These are phyloP conservation scores for Candida germanica DNA, from an alignment of 805 yeast species.

Conservation along the genomic window DNA sequence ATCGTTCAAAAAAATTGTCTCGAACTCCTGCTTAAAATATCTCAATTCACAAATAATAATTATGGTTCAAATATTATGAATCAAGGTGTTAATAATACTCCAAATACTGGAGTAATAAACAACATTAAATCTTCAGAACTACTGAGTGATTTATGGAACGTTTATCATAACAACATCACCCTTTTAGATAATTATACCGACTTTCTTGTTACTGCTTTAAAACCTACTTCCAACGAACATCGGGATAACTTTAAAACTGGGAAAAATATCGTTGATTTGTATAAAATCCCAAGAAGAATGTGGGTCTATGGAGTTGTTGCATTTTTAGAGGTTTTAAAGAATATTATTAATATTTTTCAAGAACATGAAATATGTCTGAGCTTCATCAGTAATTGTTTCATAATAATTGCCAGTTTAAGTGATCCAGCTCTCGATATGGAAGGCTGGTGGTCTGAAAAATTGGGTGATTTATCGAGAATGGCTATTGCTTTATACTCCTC, in stretches of 20 bases:
- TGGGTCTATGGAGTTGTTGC: constrained; percentile 89
- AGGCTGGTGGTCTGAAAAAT: constrained; percentile 80
- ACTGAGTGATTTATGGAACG: constrained; percentile 63
- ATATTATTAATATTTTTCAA: constrained; percentile 66
- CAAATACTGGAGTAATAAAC: constrained; percentile 4
- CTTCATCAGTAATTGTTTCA: constrained; percentile 70
- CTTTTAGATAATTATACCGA: constrained; percentile 70
- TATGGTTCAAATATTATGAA: constrained; percentile 16
- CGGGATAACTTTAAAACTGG: constrained; percentile 60
- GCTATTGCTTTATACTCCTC: constrained; percentile 82
- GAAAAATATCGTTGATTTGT: constrained; percentile 69
- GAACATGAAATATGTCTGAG: constrained; percentile 79
- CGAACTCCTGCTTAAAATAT: constrained; percentile 52
- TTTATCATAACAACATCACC: constrained; percentile 64
- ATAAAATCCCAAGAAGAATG: constrained; percentile 73
- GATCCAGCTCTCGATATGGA: constrained; percentile 57
- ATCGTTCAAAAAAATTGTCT: constrained; percentile 69
- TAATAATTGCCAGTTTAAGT: constrained; percentile 51
- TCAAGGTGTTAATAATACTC: constrained; percentile 1
- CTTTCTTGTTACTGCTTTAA: constrained; percentile 65
- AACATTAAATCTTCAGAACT: constrained; percentile 43
- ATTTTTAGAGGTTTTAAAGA: constrained; percentile 71
- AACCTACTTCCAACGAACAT: constrained; percentile 50
- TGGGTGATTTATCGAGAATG: constrained; percentile 85
- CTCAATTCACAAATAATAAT: constrained; percentile 22